phyloP scores from a whole-genome alignment of 805 yeast species.

The Starmerella geochares region DNA sequence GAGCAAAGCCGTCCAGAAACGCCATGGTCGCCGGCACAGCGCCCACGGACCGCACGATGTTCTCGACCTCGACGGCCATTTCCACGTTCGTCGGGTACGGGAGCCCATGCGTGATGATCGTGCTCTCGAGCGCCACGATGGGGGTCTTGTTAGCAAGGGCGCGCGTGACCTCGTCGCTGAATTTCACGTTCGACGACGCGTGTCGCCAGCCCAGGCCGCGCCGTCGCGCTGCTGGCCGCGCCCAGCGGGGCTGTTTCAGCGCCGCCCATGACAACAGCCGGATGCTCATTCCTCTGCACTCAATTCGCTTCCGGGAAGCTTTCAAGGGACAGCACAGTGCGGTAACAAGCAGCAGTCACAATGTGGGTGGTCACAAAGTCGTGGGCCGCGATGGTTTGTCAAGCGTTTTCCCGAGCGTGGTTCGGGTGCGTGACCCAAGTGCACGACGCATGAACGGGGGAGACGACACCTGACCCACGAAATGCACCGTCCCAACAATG shows the following conservation, averaged over 20 bases:
- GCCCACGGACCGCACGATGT: constrained; percentile 47
- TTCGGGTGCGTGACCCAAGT: constrained; percentile 1
- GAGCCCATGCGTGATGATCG: constrained; percentile 82
- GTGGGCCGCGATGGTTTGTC: neutral
- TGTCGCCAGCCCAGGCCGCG: neutral
- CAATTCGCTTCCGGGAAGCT: neutral
- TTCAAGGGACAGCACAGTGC: no score
- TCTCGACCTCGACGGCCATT: constrained; percentile 65
- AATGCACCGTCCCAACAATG: no score
- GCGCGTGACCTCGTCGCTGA: constrained; percentile 44
- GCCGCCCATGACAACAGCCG: neutral
- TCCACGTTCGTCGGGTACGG: constrained; percentile 67
- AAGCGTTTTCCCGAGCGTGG: no score
- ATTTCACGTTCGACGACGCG: constrained; percentile 9
- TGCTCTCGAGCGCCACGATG: constrained; percentile 73
- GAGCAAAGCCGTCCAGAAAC: constrained; percentile 59
- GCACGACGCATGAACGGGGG: neutral
- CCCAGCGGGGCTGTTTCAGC: neutral
- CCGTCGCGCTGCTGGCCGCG: neutral
- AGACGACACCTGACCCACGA: no score
- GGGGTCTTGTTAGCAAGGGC: constrained; percentile 53
- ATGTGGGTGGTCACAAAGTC: no score
- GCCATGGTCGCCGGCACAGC: constrained; percentile 82
- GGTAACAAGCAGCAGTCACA: no score
- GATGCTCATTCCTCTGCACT: neutral